Base-by-base conservation (phyloP, 129 eudicot species). In the Artemisia annua region DNA sequence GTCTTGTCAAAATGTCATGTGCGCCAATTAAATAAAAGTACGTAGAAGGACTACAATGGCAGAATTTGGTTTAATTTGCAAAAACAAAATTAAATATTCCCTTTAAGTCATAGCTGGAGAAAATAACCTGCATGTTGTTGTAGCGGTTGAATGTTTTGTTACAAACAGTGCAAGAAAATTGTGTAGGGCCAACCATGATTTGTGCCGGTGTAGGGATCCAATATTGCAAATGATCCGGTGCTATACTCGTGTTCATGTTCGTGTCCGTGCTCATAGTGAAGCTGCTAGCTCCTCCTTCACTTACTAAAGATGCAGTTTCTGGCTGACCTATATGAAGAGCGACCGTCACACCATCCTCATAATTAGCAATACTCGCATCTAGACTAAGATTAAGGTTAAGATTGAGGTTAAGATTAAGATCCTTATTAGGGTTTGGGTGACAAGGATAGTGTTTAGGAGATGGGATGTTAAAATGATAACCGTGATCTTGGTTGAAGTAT, bases 121-220 rank as follows among this genome's bases (percentile, higher is more conserved):
- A 48, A 69, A 53, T 9, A 57, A 83, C 97, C 96, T 91, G 97
- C 96, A 91, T 91, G 82, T 88, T 88, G 85, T 88, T 88, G 84
- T 80, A 86, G 63, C 95, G 82, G 78, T 82, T 86, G 84, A 88
- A 91, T 56, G 90, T 86, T 67, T 88, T 91, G 75, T 67, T 71
- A 83, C 97, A 91, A 50, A 91, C 96, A 35, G 91, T 73, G 85
- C 97, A 91, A 79, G 96, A 83, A 67, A 86, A 91, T 43, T 91
- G 97, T 32, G 97, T 88, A 10, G 97, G 96, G 19, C 97, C 97
- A 28, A 91, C 90, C 58, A 91, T 84, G 82, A 91, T 88, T 67
- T 91, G 97, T 26, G 87, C 92, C 4, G 96, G 81, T 3, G 97
- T 82, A 0, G 97, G 97, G 78, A 91, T 88, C 97, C 97, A 91